Conservation (phyloP, 2,329 filamentous ascomycete genomes). For the Aspergillus sp. region DNA sequence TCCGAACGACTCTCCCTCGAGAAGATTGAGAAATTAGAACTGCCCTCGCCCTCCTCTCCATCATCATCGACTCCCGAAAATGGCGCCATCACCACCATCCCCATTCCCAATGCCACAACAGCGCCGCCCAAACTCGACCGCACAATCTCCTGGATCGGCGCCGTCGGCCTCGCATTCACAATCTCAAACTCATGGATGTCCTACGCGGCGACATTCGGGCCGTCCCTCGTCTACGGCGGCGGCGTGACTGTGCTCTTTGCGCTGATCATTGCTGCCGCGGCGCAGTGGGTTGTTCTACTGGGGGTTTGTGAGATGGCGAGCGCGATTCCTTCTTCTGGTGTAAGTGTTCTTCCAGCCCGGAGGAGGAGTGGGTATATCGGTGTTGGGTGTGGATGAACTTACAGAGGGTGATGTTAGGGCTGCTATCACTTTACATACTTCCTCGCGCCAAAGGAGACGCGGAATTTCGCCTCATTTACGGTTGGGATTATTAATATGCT, state of each 20-base stretch:
- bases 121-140: conserved; percentile 6
- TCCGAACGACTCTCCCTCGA: neutral
- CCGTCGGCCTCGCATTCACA: conserved; percentile 33
- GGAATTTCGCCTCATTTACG: conserved; percentile 30
- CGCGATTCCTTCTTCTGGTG: conserved; percentile 23
- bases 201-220: conserved; percentile 30
- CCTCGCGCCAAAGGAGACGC: conserved; percentile 26
- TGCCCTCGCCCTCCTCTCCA: neutral
- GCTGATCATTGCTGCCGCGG: conserved; percentile 23
- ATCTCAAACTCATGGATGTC: conserved; percentile 32
- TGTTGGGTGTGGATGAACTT: neutral
- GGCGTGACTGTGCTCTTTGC: conserved; percentile 29
- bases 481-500: conserved; percentile 32
- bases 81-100: neutral
- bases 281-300: conserved; percentile 30
- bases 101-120: neutral
- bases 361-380: neutral
- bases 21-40: neutral
- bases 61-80: neutral
- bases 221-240: conserved; percentile 30
- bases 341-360: neutral
- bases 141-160: conserved; percentile 30
- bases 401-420: conserved; percentile 21
- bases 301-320: conserved; percentile 22
- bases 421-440: conserved; percentile 39